These are phyloP conservation scores for Termitomyces sp. DNA, from an alignment of 768 basidiomycete genomes.

Conservation along the genomic window DNA sequence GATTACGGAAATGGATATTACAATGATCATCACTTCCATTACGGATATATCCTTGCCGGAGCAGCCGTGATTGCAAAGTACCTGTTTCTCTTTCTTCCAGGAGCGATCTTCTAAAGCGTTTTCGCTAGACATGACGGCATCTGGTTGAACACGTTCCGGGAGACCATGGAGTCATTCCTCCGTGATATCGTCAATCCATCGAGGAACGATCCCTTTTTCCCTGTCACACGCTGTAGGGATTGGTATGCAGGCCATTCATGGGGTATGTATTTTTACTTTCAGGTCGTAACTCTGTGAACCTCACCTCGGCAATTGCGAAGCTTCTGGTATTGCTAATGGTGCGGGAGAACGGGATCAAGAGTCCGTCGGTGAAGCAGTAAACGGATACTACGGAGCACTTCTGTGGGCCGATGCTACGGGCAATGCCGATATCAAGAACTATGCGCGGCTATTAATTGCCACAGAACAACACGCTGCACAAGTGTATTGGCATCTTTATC, in stretches of 20 bases:
- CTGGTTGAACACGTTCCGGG: conserved; percentile 21
- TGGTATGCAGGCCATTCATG: conserved; percentile 33
- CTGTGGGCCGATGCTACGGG: conserved; percentile 25
- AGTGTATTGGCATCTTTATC: conserved; percentile 31
- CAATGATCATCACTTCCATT: conserved; percentile 31
- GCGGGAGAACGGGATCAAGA: conserved; percentile 28
- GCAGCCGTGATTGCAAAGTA: conserved; percentile 27
- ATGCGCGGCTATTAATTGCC: conserved; percentile 25
- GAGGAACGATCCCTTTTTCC: conserved; percentile 23
- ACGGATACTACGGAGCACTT: conserved; percentile 29
- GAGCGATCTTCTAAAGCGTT: not conserved
- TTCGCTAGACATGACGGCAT: conserved; percentile 15
- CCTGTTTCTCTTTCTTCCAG: not conserved
- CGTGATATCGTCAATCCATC: conserved; percentile 30
- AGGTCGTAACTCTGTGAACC: not conserved
- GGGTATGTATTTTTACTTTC: conserved; percentile 15
- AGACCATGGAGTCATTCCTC: conserved; percentile 21
- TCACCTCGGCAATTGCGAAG: conserved; percentile 10
- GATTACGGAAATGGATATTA: conserved; percentile 31
- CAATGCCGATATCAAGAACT: conserved; percentile 24
- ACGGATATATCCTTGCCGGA: conserved; percentile 26
- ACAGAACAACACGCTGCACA: conserved; percentile 28
- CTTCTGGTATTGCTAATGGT: conserved; percentile 28
- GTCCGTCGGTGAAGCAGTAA: conserved; percentile 26
- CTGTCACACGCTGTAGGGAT: conserved; percentile 24